phyloP scores from a whole-genome alignment of 2,329 filamentous ascomycete genomes.

The Colletotrichum australisinense region DNA sequence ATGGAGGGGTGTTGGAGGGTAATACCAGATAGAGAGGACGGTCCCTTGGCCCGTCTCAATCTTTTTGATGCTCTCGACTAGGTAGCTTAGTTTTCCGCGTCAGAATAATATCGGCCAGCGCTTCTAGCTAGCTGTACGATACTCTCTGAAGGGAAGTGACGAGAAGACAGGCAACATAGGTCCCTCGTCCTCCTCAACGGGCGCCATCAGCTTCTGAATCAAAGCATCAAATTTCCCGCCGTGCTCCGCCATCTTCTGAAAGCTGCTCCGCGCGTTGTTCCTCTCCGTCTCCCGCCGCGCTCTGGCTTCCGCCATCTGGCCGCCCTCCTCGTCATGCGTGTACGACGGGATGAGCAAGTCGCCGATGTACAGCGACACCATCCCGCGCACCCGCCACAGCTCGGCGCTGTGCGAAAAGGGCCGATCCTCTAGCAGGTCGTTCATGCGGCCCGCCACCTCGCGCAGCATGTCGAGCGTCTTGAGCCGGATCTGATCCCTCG shows the following conservation, averaged over 20 bases:
- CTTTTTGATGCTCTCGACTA: neutral
- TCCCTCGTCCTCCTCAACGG: conserved; percentile 41
- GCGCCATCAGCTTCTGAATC: conserved; percentile 44
- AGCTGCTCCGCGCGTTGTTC: conserved; percentile 49
- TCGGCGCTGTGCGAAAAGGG: conserved; percentile 77
- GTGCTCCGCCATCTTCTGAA: conserved; percentile 49
- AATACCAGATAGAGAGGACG: neutral
- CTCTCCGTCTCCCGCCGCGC: conserved; percentile 42
- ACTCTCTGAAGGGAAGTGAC: conserved; percentile 43
- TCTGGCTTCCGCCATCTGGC: conserved; percentile 42
- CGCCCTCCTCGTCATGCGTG: conserved; percentile 45
- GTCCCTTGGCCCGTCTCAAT: neutral
- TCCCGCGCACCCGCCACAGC: conserved; percentile 77
- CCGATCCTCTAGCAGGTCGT: conserved; percentile 74
- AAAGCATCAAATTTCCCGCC: conserved; percentile 47
- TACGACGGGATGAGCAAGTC: conserved; percentile 68
- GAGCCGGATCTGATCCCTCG: conserved; percentile 54
- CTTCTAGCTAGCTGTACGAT: conserved; percentile 21
- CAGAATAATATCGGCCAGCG: neutral
- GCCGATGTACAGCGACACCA: conserved; percentile 79
- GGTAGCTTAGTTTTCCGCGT: too few relatives aligned
- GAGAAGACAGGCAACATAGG: conserved; percentile 44
- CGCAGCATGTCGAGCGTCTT: conserved; percentile 69
- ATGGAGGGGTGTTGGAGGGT: too few relatives aligned
- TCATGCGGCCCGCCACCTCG: conserved; percentile 76